Evolutionary conservation across 306 rosid genomes (phyloP), one percentile per base, ranked within the genome.

Genomic region (Ceratonia siliqua): DNA sequence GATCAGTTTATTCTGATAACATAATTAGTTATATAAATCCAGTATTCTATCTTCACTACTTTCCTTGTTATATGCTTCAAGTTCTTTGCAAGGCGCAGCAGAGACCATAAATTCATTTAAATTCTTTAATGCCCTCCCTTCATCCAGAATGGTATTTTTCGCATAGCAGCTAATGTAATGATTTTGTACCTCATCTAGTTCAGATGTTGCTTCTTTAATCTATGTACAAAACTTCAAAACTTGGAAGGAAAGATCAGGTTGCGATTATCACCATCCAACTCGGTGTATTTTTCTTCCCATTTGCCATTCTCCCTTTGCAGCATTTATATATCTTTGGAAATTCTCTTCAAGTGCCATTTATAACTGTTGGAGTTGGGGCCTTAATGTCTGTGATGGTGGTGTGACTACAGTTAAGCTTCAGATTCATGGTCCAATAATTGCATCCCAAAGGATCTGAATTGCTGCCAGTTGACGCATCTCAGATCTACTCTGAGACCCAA

Each of bases 311-410:
- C 24, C 3, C 15, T 55, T 27, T 12, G 22, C 21, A 5, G 62
- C 22, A 27, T 33, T 69, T 50, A 69, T 12, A 33, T 50, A 50
- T 50, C 50, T 35, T 52, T 52, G 32, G 54, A 6, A 24, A 4
- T 21, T 22, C 64, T 45, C 48, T 57, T 32, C 49, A 41, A 32
- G 13, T 59, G 33, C 49, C 59, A 73, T 43, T 46, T 48, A 20
- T 52, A 41, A 22, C 10, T 62, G 38, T 78, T 50, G 39, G 78
- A 72, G 53, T 48, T 72, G 45, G 22, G 25, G 62, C 59, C 55
- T 53, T 38, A 35, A 28, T 50, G 25, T 33, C 1, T 70, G 13
- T 20, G 14, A 43, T 43, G 14, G 42, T 72, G 59, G 15, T 68
- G 32, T 78, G 68, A 42, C 18, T 61, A 35, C 49, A 5, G 63